Evolutionary conservation across 2,329 filamentous ascomycete species (phyloP).

Genomic region (Aspergillus ochraceus): DNA sequence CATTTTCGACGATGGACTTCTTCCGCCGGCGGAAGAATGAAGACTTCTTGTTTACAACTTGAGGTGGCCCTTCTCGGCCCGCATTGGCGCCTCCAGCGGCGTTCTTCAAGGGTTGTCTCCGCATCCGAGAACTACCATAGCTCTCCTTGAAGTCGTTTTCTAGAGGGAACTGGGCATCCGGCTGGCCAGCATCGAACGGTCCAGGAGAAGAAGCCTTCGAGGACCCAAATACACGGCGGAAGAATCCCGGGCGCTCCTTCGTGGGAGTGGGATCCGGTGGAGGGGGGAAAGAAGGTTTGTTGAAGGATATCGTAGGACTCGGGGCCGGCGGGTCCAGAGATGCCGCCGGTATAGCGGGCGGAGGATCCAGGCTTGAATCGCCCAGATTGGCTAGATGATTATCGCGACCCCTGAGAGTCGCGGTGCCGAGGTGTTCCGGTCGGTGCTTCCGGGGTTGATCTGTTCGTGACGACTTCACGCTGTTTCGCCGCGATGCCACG

Average conservation of each 20-base stretch:
- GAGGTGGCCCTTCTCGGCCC: slow-evolving; percentile 37
- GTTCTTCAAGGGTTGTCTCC: slow-evolving; percentile 29
- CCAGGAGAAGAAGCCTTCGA: slow-evolving; percentile 54
- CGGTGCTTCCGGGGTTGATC: slow-evolving; percentile 37
- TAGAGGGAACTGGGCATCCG: slow-evolving; percentile 22
- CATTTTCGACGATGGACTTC: slow-evolving; percentile 74
- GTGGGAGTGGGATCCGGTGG: slow-evolving; percentile 46
- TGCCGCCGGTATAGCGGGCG: slow-evolving; percentile 44
- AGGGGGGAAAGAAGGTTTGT: slow-evolving; percentile 46
- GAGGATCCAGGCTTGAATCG: slow-evolving; percentile 33
- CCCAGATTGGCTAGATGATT: slow-evolving; percentile 28
- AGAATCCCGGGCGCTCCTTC: slow-evolving; percentile 82
- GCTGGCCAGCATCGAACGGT: slow-evolving; percentile 21
- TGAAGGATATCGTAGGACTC: slow-evolving; percentile 54
- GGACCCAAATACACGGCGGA: slow-evolving; percentile 85
- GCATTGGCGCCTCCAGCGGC: slow-evolving; percentile 21
- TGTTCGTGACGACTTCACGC: slow-evolving; percentile 44
- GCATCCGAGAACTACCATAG: slow-evolving; percentile 24
- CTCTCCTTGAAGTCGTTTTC: slow-evolving; percentile 28
- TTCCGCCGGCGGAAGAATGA: slow-evolving; percentile 93
- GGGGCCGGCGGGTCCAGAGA: slow-evolving; percentile 53
- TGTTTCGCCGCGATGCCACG: slow-evolving; percentile 41
- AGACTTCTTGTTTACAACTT: slow-evolving; percentile 83
- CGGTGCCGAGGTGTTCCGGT: slow-evolving; percentile 41
- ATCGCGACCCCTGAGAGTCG: slow-evolving; percentile 32